Evolutionary conservation across 805 yeast genomes (phyloP), one percentile per base, ranked within the genome.

Genomic region (Starmera pachycereana): DNA sequence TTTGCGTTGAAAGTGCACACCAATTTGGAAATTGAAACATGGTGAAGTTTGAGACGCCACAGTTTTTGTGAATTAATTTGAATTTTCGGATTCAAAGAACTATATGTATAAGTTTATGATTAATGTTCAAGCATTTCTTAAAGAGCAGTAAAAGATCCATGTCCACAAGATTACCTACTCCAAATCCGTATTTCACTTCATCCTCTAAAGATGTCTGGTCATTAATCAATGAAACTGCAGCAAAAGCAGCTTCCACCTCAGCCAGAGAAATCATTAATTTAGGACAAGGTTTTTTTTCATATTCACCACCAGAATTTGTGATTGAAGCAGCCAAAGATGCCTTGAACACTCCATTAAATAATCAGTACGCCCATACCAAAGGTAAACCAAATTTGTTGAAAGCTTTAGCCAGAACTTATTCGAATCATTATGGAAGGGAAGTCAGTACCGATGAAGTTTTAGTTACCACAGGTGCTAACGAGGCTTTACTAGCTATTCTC

Each of bases 231-330:
- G 97, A 89, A 54, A 82, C 98, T 2, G 97, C 97, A 0, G 94
- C 94, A 3, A 76, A 75, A 5, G 88, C 94, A 12, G 81, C 78
- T 45, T 50, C 57, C 3, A 63, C 63, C 33, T 78, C 76, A 36
- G 88, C 87, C n/a, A 71, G 81, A 51, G 83, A 86, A 39, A 77
- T 90, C 41, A 80, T 81, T 44, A 92, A 92, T 53, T 71, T 92
- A 42, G 98, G 98, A 29, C 98, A 92, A 61, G 98, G 98, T 2
- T 92, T 92, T 63, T 92, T 92, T 68, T 87, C 96, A 2, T 92
- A 90, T 59, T 74, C 89, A 28, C 98, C 98, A 3, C 98, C 98
- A 1, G 74, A 78, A n/a, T 92, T 92, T 62, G 96, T 95, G 12
- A 68, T 83, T 43, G 71, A 77, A 10, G 94, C 96, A 7, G 94